Evolutionary conservation across 495 filamentous ascomycete species (phyloP), one percentile per base, ranked within the genome.

Genomic region (Xanthoparmelia taractica): DNA sequence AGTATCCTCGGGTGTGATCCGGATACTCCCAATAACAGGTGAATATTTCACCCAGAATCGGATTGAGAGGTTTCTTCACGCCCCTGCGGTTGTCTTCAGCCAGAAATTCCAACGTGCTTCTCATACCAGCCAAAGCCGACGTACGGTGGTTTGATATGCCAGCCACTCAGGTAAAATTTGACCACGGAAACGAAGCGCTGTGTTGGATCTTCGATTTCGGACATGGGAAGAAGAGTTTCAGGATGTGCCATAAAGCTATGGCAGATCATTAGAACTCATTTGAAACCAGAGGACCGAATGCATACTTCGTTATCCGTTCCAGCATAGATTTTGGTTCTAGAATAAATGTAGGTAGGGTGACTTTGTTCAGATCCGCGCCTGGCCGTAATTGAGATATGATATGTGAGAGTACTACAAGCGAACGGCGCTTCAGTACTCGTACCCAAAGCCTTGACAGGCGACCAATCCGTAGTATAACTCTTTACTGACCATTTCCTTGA

Each of bases 181-280:
- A 96, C 87, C 13, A 99, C 94, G 0, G 90, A 87, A 8, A 99
- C 84, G 72, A 99, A 99, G 69, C 94, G 84, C 68, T 93, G 77
- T 47, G 93, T 79, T 4, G 95, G 95, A 71, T 99, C 95, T 36
- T 97, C 90, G 64, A 96, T 88, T 38, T 82, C 78, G 23, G 91
- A 78, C 78, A 97, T 93, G 27, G 89, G 88, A 3, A 97, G 83
- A 33, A 99, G 85, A 66, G 89, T 94, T 75, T 99, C 94, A 54
- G 94, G 95, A 74, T 97, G 95, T 68, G 94, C 93, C 94, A 99
- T 99, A 80, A 99, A 99, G 78, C 93, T 97, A 71, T 59, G 55
- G 17, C 20, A 29, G 4, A 57, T 27, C 29, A 33, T 58, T 20
- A 63, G 56, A 45, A 10, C 29, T 43, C 40, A 29, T 29, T 23